Base-by-base conservation (phyloP, 257 asterid genomes). In the Scutellaria baicalensis region DNA sequence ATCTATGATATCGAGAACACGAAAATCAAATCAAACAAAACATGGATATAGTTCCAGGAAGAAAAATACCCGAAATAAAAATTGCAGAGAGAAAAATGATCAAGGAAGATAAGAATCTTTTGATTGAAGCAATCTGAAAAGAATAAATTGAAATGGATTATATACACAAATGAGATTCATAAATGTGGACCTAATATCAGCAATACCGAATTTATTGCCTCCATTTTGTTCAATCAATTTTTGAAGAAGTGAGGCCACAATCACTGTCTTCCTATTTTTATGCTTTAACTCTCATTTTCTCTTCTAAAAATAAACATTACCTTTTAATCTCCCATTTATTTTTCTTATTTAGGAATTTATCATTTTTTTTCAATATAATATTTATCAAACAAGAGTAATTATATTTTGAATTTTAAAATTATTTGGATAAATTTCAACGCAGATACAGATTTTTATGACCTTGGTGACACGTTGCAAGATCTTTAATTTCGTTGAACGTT, bases 171-270 rank as follows among this genome's bases (percentile, higher is more conserved):
- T n/a, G 45, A 49, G 16, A 59, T 16, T 14, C 35, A 50, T 36
- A 71, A 38, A n/a, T 50, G 75, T 60, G 70, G 76, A 49, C 70
- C 64, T 60, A 51, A 71, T 47, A 9, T 49, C 23, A 23, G 14
- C 39, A 4, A 4, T 64, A 39, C 76, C 76, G 76, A 60, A 50
- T 35, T 71, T 20, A 61, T 45, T 12, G 69, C 52, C 3, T 44
- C 59, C 36, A 12, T 54, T 48, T 70, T 35, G 60, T 59, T 70
- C 75, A 23, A 62, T 49, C 75, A 60, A 70, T 18, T 59, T 61
- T 71, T 71, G 31, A 69, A 69, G 9, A 57, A 44, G 47, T 47
- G 68, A 59, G 75, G 69, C 76, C 69, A 59, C 76, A 39, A n/a
- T 70, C 76, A 39, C 70, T 23, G n/a, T n/a, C 56, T 61, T 14